Evolutionary conservation across 177 flowering plant genomes (phyloP).

Genomic region (Vitis hybrid): DNA sequence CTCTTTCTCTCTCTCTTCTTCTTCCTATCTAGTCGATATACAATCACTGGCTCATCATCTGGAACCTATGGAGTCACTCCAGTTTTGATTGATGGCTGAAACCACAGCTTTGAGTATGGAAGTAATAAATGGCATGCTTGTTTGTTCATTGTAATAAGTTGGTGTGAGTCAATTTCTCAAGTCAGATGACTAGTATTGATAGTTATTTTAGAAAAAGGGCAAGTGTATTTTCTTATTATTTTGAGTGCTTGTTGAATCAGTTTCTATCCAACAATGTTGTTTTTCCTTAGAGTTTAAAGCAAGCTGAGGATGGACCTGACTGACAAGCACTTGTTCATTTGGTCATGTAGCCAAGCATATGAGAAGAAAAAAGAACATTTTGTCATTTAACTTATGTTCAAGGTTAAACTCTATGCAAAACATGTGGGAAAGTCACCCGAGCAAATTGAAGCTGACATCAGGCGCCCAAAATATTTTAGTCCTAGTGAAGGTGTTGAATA

Average conservation of each 20-base stretch:
- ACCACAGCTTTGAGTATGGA: no score
- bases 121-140: no score
- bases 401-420: slow-evolving; percentile 76
- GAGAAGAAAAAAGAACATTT: not conserved
- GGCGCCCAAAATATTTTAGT: slow-evolving; percentile 90
- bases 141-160: not conserved
- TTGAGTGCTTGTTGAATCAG: not conserved
- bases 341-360: not conserved
- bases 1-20: no score
- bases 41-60: no score
- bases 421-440: slow-evolving; percentile 73
- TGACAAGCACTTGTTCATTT: not conserved
- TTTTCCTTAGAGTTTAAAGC: no score
- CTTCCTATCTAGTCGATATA: no score
- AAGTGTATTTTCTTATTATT: not conserved
- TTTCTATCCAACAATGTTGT: not conserved
- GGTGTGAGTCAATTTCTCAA: not conserved
- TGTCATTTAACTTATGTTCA: slow-evolving; percentile 7
- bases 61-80: no score
- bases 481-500: slow-evolving; percentile 96
- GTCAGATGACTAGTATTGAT: not conserved
- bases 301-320: not conserved
- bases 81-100: no score
- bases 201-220: not conserved
- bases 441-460: slow-evolving; percentile 81